phyloP scores from a whole-genome alignment of 768 basidiomycete genomes.

The Boletellus emodensis region DNA sequence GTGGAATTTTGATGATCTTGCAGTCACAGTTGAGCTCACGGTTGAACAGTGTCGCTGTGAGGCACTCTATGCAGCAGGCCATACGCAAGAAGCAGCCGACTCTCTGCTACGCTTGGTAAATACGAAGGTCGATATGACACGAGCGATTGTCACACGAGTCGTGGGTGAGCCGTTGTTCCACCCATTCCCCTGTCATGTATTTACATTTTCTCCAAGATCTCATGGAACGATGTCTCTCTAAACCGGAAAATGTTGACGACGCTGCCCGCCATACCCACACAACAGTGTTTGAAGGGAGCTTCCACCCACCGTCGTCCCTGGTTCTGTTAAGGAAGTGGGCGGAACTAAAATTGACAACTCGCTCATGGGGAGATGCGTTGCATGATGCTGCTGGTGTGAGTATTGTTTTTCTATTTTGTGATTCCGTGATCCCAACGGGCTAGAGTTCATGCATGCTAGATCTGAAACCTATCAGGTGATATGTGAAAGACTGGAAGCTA shows the following conservation, averaged over 20 bases:
- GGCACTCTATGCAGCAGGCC: background rate
- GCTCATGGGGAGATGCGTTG: constrained; percentile 7
- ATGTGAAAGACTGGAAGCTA: background rate
- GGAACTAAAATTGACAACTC: background rate
- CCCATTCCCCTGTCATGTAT: no score
- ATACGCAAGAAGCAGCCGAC: no score
- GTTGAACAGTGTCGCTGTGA: constrained; percentile 2
- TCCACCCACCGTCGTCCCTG: no score
- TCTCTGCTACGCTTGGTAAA: no score
- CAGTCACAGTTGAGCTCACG: background rate
- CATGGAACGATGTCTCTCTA: background rate
- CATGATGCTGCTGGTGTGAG: background rate
- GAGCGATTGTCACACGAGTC: no score
- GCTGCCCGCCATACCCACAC: no score
- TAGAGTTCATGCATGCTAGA: background rate
- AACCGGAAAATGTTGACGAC: background rate
- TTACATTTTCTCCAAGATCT: background rate
- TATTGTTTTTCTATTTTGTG: background rate
- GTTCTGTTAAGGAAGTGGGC: background rate
- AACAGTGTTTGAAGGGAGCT: no score
- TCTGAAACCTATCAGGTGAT: background rate
- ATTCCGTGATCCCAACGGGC: background rate
- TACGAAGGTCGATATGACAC: no score
- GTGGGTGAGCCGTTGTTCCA: no score
- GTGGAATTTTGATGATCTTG: constrained; percentile 5